Percentiles rank a stretch among this genome's conserved stretches.
phyloP scores from a whole-genome alignment of 2,329 filamentous ascomycete species.

The Colletotrichum falcatum region DNA sequence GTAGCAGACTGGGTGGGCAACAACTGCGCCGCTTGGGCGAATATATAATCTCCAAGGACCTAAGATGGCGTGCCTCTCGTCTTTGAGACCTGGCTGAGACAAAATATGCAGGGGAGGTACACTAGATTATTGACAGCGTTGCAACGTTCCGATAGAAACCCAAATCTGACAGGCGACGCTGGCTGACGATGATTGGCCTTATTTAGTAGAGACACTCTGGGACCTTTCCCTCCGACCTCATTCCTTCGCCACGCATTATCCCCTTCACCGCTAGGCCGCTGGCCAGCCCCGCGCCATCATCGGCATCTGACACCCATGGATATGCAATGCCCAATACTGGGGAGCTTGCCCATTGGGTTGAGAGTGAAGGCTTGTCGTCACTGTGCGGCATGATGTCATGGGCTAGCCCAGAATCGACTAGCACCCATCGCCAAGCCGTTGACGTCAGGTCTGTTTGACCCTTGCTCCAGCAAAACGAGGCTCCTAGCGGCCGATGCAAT shows the following conservation, averaged over 20 bases:
- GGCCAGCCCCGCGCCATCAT: constrained; percentile 9
- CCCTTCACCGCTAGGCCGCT: constrained; percentile 27
- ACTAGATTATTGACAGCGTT: constrained; percentile 3
- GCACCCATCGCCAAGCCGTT: constrained; percentile 25
- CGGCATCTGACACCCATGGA: constrained; percentile 19
- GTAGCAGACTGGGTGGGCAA: background rate
- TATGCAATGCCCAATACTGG: constrained; percentile 7
- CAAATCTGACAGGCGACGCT: background rate
- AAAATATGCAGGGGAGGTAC: constrained; percentile 8
- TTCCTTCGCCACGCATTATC: background rate
- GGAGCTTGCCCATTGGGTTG: constrained; percentile 27
- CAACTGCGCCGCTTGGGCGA: background rate
- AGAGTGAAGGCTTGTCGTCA: constrained; percentile 34
- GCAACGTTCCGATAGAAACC: background rate
- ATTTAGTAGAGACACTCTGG: background rate
- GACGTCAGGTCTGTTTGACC: constrained; percentile 31
- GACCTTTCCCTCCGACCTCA: background rate
- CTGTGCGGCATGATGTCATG: constrained; percentile 40
- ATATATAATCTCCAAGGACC: constrained; percentile 29
- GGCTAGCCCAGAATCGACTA: constrained; percentile 7
- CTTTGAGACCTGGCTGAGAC: background rate
- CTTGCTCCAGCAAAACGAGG: constrained; percentile 1
- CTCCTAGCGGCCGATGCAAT: background rate
- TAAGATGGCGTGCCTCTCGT: constrained; percentile 11
- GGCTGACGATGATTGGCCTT: background rate